Base-by-base conservation (phyloP, 2,329 filamentous ascomycete genomes). In the Diplodia intermedia region DNA sequence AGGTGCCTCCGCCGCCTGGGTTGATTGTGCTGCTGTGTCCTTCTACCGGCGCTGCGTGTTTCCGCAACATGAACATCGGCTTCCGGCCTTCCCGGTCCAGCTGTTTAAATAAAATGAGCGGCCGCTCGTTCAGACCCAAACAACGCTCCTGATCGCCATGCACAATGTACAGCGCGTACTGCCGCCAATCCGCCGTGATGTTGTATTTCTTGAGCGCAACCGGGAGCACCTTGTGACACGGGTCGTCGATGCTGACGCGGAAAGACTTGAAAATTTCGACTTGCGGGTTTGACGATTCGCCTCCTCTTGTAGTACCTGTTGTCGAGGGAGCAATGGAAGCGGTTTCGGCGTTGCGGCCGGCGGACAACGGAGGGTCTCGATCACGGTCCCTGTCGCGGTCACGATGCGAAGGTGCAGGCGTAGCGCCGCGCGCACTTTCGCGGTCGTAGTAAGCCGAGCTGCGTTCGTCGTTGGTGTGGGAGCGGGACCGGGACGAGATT, bases 241-340 rank as follows among this genome's bases (percentile, higher is more conserved):
- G 95, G 76, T 99, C 95, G 73, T 99, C 95, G 87, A 98, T 96
- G 77, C 92, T 95, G 70, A 99, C 95, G 49, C 94, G 90, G 86
- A 99, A 99, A 1, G 92, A 97, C 79, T 99, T 99, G 88, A 98
- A 98, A 69, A 99, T 97, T 79, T 99, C 95, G 69, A 97, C 94
- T 72, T 84, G 82, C 12, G 82, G 82, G 69, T 84, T 84, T 66
- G 77, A 73, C 14, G 77, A 78, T 11, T 63, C 47, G 60, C 47
- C 60, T 63, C 57, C 57, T 50, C 60, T 63, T 31, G 60, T 38
- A 2, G 61, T 60, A 2, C 68, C 52, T 7, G 53, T 56, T 47
- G 65, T 60, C 1, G 70, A 68, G 12, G 69, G 56, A 18, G 61
- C 65, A 3, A 69, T 65, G 0, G 74, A 73, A 50, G 72, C 63